phyloP scores from a whole-genome alignment of 352 stramenopile genomes.

The Pythium chondricola region DNA sequence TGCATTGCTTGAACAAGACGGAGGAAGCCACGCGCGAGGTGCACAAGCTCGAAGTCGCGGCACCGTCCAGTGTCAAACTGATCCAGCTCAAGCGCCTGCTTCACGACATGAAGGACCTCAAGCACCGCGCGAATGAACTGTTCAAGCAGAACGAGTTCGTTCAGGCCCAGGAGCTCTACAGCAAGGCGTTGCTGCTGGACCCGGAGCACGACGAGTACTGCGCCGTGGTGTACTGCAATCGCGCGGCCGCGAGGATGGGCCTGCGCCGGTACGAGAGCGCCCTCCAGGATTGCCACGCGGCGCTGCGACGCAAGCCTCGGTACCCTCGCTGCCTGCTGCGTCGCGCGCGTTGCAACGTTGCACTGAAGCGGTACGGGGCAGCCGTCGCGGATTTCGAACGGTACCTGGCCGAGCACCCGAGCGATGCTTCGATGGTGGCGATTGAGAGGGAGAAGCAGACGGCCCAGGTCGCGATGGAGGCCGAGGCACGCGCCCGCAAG shows the following conservation, averaged over 20 bases:
- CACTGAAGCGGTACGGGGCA: conserved; percentile 47
- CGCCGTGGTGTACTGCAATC: conserved; percentile 77
- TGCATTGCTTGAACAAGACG: conserved; percentile 71
- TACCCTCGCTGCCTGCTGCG: conserved; percentile 59
- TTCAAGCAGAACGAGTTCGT: conserved; percentile 59
- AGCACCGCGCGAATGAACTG: conserved; percentile 55
- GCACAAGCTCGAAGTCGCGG: conserved; percentile 46
- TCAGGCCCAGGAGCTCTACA: conserved; percentile 50
- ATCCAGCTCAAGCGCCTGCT: conserved; percentile 63
- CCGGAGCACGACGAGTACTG: conserved; percentile 65
- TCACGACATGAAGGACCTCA: conserved; percentile 60
- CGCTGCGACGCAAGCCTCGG: conserved; percentile 48
- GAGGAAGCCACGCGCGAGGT: conserved; percentile 55
- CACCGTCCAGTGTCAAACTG: conserved; percentile 65
- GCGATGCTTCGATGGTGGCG: conserved; percentile 18
- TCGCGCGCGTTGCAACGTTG: conserved; percentile 61
- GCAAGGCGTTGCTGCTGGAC: conserved; percentile 58
- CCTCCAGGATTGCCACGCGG: conserved; percentile 69
- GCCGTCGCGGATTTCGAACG: conserved; percentile 70
- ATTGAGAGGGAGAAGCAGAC: conserved; percentile 44
- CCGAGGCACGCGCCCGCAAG: conserved; percentile 35
- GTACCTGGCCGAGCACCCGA: conserved; percentile 47
- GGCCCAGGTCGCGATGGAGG: conserved; percentile 42
- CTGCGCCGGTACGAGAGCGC: conserved; percentile 57
- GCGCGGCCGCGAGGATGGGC: conserved; percentile 73